Evolutionary conservation across 116 monocot genomes (phyloP).

Genomic region (Iris pallida): DNA sequence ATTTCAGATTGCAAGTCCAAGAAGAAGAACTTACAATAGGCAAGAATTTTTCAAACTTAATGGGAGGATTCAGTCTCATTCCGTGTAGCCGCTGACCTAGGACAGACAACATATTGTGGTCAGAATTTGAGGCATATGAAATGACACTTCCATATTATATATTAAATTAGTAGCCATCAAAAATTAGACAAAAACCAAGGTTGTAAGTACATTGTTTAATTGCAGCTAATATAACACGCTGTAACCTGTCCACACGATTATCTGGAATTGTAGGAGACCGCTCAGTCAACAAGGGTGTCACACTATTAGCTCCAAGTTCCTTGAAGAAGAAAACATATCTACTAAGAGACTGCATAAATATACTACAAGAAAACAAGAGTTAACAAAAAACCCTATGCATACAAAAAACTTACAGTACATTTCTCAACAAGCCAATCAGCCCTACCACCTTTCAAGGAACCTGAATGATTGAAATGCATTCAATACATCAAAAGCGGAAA

Average conservation of each 20-base stretch:
- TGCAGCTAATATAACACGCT: conserved; percentile 81
- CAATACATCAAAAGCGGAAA: neutral
- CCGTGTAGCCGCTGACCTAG: conserved; percentile 86
- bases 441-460: conserved; percentile 81
- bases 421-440: conserved; percentile 99
- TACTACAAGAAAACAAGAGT: neutral
- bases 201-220: conserved; percentile 71
- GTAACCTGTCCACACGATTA: conserved; percentile 77
- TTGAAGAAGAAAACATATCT: conserved; percentile 14
- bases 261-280: conserved; percentile 64
- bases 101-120: conserved; percentile 15
- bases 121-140: conserved; percentile 7
- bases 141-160: neutral
- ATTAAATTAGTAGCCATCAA: neutral
- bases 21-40: conserved; percentile 49
- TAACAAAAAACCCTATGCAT: neutral
- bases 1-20: neutral
- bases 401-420: conserved; percentile 26
- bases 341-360: too few species aligned
- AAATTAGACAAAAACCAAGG: conserved; percentile 2
- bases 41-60: conserved; percentile 46
- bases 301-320: conserved; percentile 92
- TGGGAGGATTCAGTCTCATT: conserved; percentile 68
- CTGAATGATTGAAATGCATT: conserved; percentile 22
- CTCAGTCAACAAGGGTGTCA: conserved; percentile 76